phyloP scores from a whole-genome alignment of 805 yeast species.

The Nematodospora valgi region DNA sequence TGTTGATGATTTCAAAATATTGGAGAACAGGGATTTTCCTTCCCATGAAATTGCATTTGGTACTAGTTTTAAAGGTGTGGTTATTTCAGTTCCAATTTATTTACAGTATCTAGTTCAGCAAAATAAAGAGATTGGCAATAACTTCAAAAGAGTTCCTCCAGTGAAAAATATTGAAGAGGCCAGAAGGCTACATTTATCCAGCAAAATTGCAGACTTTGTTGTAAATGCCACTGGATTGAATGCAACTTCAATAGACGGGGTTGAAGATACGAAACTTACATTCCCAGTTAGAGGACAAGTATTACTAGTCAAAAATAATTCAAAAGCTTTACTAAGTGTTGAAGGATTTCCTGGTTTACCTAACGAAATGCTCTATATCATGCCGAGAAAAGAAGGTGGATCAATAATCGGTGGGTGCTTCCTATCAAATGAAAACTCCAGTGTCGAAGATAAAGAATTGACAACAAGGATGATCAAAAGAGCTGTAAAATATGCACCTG shows the following conservation, averaged over 20 bases:
- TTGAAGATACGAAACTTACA: constrained; percentile 36
- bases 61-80: constrained; percentile 48
- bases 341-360: constrained; percentile 28
- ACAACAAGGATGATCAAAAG: constrained; percentile 45
- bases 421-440: constrained; percentile 12
- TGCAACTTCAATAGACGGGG: constrained; percentile 44
- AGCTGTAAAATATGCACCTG: constrained; percentile 42
- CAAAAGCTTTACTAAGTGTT: constrained; percentile 27
- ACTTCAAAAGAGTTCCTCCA: constrained; percentile 37
- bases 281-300: constrained; percentile 63
- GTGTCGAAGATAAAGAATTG: constrained; percentile 37
- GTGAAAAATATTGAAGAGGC: constrained; percentile 50
- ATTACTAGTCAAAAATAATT: constrained; percentile 46
- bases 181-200: constrained; percentile 34
- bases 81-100: constrained; percentile 58
- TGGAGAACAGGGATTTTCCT: constrained; percentile 36
- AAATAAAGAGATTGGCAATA: constrained; percentile 46
- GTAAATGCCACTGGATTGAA: constrained; percentile 58
- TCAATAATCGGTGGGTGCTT: constrained; percentile 60
- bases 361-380: constrained; percentile 51
- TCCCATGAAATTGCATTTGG: constrained; percentile 41
- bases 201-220: constrained; percentile 44
- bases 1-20: constrained; percentile 36
- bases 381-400: constrained; percentile 78
- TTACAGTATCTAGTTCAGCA: constrained; percentile 49